These are phyloP conservation scores for Hydnomerulius pinastri DNA, from an alignment of 768 basidiomycete genomes.

Conservation along the genomic window DNA sequence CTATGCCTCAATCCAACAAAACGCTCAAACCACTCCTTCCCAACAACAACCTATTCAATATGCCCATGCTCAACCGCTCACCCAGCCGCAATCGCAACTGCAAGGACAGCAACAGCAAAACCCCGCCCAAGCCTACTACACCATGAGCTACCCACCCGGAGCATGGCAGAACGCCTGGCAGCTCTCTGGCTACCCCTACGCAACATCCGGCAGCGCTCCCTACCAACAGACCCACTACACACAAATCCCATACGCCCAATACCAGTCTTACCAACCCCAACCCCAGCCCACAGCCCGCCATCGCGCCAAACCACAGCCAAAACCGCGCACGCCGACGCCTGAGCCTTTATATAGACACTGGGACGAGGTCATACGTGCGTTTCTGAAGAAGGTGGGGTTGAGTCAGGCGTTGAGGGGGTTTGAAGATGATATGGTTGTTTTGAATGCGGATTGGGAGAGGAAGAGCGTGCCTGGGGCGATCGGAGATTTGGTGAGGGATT, in stretches of 20 bases:
- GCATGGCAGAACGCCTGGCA: constrained; percentile 36
- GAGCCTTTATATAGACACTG: constrained; percentile 57
- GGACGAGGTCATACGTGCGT: constrained; percentile 58
- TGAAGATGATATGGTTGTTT: constrained; percentile 69
- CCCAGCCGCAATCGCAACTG: constrained; percentile 16
- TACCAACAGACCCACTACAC: constrained; percentile 37
- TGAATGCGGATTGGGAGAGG: constrained; percentile 67
- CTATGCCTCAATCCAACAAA: constrained; percentile 15
- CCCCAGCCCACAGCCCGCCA: constrained; percentile 20
- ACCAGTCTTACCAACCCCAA: constrained; percentile 34
- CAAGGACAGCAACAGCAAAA: constrained; percentile 28
- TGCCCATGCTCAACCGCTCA: constrained; percentile 21
- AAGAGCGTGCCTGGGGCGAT: constrained; percentile 58
- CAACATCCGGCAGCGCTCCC: constrained; percentile 28
- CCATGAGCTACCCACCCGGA: constrained; percentile 34
- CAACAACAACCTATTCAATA: constrained; percentile 21
- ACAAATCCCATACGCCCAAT: constrained; percentile 36
- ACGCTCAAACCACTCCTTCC: constrained; percentile 15
- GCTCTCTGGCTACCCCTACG: constrained; percentile 34
- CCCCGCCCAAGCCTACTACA: constrained; percentile 31
- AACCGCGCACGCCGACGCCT: constrained; percentile 36
- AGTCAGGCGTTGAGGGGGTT: constrained; percentile 62
- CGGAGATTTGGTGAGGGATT: constrained; percentile 47
- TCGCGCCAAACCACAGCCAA: constrained; percentile 26
- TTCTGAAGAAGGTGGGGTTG: constrained; percentile 56